These are phyloP conservation scores for Biancaea sappan DNA, from an alignment of 306 rosid genomes.

Conservation along the genomic window DNA sequence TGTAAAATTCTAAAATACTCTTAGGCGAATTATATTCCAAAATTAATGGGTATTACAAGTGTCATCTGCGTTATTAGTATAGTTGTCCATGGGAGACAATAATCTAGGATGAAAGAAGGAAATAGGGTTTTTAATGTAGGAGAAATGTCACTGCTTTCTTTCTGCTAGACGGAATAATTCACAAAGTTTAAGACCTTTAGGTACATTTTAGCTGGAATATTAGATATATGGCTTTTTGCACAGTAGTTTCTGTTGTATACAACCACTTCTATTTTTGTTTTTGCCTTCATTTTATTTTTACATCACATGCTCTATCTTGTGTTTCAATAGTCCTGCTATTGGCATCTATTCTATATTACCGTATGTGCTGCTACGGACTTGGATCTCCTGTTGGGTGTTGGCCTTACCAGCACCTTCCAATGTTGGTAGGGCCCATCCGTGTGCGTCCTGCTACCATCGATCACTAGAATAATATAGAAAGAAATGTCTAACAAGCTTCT, in stretches of 20 bases:
- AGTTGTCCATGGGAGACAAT: neutral
- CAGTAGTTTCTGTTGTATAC: no score
- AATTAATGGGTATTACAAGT: no score
- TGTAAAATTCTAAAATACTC: no score
- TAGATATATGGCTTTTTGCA: no score
- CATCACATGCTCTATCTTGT: neutral
- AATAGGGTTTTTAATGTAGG: neutral
- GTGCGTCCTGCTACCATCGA: no score
- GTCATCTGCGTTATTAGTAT: neutral
- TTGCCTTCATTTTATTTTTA: neutral
- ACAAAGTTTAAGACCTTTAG: neutral
- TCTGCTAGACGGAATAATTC: neutral
- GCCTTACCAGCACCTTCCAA: no score
- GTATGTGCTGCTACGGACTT: neutral
- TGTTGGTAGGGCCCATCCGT: no score
- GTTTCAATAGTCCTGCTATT: neutral
- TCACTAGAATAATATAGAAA: neutral
- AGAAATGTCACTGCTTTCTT: neutral
- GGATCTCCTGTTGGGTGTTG: no score
- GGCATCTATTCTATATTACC: constrained; percentile 7
- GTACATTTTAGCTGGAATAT: neutral
- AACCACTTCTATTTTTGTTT: neutral
- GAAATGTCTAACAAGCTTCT: neutral
- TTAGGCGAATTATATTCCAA: no score
- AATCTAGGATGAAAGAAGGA: neutral